Evolutionary conservation across 1,284 basidiomycete species (phyloP), one percentile per base, ranked within the genome.

Genomic region (Cryptococcus hybrid): DNA sequence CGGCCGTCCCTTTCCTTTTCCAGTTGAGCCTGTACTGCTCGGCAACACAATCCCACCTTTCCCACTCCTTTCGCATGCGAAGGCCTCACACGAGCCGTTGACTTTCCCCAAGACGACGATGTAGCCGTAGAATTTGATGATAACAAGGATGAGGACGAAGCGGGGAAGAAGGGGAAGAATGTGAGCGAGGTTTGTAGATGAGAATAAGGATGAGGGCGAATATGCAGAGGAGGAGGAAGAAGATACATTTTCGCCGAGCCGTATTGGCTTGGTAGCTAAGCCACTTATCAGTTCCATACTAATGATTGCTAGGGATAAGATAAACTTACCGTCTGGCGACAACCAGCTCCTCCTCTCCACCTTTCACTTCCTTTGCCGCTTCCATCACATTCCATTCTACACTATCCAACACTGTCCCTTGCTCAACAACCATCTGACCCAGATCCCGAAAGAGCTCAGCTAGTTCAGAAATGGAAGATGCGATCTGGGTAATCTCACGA

Each of bases 311-410:
- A 43, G 57, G 40, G 11, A 52, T 47, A 24, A n/a, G 39, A 5
- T 12, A 42, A 6, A 78, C 84, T 64, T 69, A 92, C 89, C 81
- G 82, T 60, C 88, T 89, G 3, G 96, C 96, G 4, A 85, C 81
- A 55, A 88, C 81, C 46, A 99, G 82, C 67, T 98, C 92, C 67
- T 85, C 84, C 30, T 90, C 92, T 3, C 94, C 92, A 42, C 89
- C 89, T 56, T 86, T 77, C 74, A 96, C 84, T 56, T 92, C 84
- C 24, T 84, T 84, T 6, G 88, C 86, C 18, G 94, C 92, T 75
- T 90, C 87, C 74, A 98, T 92, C 56, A 99, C 91, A 74, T 99
- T 99, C 79, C 92, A 99, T 78, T 99, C 96, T 56, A 99, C 86
- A 44, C 90, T 90, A 77, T 99, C 96, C 56, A 99, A 82, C 54